Base-by-base conservation (phyloP, 2,329 filamentous ascomycete species). In the Dactylellina haptotyla region DNA sequence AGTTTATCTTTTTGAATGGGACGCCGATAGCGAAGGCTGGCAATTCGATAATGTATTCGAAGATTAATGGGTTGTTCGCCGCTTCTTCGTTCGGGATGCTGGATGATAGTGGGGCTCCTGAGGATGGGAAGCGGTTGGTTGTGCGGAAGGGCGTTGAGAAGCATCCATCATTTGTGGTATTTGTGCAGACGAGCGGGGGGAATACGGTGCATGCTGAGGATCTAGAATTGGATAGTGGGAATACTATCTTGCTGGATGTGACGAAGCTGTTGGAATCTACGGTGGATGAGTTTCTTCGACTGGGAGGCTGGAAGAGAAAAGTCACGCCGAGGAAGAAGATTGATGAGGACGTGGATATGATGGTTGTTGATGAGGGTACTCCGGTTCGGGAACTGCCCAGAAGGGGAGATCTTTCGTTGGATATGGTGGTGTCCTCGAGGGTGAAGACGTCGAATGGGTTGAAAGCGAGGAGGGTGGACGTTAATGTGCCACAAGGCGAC, bases 141-240 rank as follows among this genome's bases (percentile, higher is more conserved):
- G 77, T 81, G 10, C 84, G 83, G 45, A 94, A 91, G 79, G 85
- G 88, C 0, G 83, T 93, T 8, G 92, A 97, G 78, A 86, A 87
- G 56, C 95, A 92, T 88, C 93, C 94, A 0, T 94, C 94, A 88
- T 98, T 97, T 78, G 90, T 89, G 77, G 81, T 98, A n/a, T 87
- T 87, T 26, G 86, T 97, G 34, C 81, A 84, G 3, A 62, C 56
- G 4, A 14, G 14, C 14, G 28, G 25, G 1, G 34, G n/a, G 4
- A 28, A 46, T 23, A 46, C 6, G 9, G 45, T 51, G 5, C 53
- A 54, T 8, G 45, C 43, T 0, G 61, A 74, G 20, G 46, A 61
- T 16, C 53, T 67, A 9, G 70, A 62, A 26, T 5, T 1, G 77
- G 85, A 9, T 39, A 65, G 62, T 20, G 61, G 50, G 48, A 63